Conservation (phyloP, 768 basidiomycete genomes). For the Leccinum longicurvipes region DNA sequence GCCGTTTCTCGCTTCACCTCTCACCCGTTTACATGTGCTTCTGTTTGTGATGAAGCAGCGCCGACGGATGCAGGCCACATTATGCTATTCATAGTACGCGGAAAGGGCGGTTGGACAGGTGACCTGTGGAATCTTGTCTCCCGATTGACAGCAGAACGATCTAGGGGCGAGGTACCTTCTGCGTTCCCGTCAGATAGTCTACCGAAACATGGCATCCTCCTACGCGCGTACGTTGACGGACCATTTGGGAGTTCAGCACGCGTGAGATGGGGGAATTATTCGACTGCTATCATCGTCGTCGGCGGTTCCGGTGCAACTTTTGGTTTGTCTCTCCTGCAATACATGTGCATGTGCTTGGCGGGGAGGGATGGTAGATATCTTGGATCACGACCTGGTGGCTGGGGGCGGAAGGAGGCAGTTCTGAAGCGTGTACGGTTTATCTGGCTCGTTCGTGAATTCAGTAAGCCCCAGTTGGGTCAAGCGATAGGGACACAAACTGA, state of each 20-base stretch:
- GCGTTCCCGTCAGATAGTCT: slow-evolving; percentile 5
- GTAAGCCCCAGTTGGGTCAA: slow-evolving; percentile 38
- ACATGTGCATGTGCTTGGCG: slow-evolving; percentile 55
- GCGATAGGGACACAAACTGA: not conserved
- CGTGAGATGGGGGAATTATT: slow-evolving; percentile 55
- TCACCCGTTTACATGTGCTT: slow-evolving; percentile 74
- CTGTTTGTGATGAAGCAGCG: slow-evolving; percentile 50
- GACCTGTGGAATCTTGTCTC: slow-evolving; percentile 58
- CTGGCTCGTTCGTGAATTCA: slow-evolving; percentile 75
- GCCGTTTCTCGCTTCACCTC: slow-evolving; percentile 56
- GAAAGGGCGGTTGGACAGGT: slow-evolving; percentile 67
- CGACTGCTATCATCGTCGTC: slow-evolving; percentile 58
- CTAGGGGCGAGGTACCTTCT: slow-evolving; percentile 24
- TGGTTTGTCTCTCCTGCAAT: slow-evolving; percentile 62
- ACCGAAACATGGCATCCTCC: slow-evolving; percentile 47
- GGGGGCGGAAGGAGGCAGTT: slow-evolving; percentile 37
- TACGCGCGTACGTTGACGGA: slow-evolving; percentile 60
- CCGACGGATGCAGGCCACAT: slow-evolving; percentile 46
- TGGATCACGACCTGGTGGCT: slow-evolving; percentile 46
- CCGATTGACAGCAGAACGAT: slow-evolving; percentile 33
- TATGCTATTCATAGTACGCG: slow-evolving; percentile 65
- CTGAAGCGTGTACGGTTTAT: slow-evolving; percentile 64
- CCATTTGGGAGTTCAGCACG: slow-evolving; percentile 67
- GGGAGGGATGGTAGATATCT: slow-evolving; percentile 49
- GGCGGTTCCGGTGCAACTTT: slow-evolving; percentile 80